Base-by-base conservation (phyloP, 345 rosid genomes). In the Viola odorata region DNA sequence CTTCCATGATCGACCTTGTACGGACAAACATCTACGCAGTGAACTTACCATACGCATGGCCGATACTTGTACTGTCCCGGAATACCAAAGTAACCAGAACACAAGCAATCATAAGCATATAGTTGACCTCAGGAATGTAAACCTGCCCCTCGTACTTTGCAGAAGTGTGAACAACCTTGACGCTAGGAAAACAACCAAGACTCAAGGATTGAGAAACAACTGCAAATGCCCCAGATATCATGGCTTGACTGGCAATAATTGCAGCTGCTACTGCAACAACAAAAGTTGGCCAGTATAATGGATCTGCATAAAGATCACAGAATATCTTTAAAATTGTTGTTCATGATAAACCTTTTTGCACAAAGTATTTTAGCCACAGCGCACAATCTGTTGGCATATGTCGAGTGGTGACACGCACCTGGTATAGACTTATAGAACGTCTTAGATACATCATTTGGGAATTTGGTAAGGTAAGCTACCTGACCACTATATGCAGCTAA, bases 161-260 rank as follows among this genome's bases (percentile, higher is more conserved):
- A 7, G 98, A 91, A 37, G 96, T 91, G 61, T 91, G 88, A 41
- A 88, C 80, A 17, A 91, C 85, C 64, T 82, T 83, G 13, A 91
- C 96, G 16, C 91, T 70, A 7, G 97, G 97, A 66, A 91, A 91
- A 67, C 96, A 91, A 9, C 85, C 80, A 8, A 85, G 84, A 13
- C 74, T 66, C 41, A 78, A 57, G 3, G 97, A 85, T 54, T 91
- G 96, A 0, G 87, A 71, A 45, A 88, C 64, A 38, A 91, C 73
- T 6, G 96, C 65, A 60, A 88, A 91, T 0, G 91, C 75, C 1
- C 86, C 97, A 0, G 94, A 85, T 50, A 91, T 91, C 85, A 88
- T 80, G 53, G 97, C 91, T 63, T 91, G 97, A 72, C 96, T 88
- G 0, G 97, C 97, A 1, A 88, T 82, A n/a, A 91, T 74, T 0